Base-by-base conservation (phyloP, 2,329 filamentous ascomycete species). In the Diaporthe sp. region DNA sequence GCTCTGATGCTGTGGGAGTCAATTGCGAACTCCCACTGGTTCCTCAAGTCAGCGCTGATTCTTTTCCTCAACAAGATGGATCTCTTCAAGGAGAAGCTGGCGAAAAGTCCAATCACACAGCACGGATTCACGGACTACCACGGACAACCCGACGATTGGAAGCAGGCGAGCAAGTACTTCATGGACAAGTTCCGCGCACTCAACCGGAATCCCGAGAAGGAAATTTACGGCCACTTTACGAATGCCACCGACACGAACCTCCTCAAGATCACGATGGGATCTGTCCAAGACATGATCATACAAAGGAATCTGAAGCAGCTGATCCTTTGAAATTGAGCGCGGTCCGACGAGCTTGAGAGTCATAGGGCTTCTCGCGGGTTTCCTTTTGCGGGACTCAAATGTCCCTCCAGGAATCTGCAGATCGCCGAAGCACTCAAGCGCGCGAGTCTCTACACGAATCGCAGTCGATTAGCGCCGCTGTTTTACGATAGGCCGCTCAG, bases 31-130 rank as follows among this genome's bases (percentile, higher is more conserved):
- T 95, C 94, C 5, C 94, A 95, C 82, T 96, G 94, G 94, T 96
- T 96, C 85, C 92, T 92, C 80, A 93, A 93, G 79, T 95, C 94
- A 55, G 92, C 94, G 1, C 92, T 96, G 76, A 96, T 96, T 79
- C 90, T 96, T 71, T 96, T 96, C 86, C 88, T 96, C 76, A 96
- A 96, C 88, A 96, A 96, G 87, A 95, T 96, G 86, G 94, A 96
- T 84, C 87, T 96, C 17, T 96, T 96, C 88, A 93, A 91, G 83
- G 91, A 93, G 80, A 96, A 96, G 86, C 88, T 96, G 49, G 84
- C 88, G 3, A 87, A 89, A 74, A 94, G 92, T 78, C 92, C 94
- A 4, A 93, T 96, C 79, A 91, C 90, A 75, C 90, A 92, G 73
- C 92, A 95, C 81, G 91, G 91, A 76, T 96, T 96, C 85, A 93